Conservation (phyloP, 75 land plant genomes). For the Selaginella tamariscina region DNA sequence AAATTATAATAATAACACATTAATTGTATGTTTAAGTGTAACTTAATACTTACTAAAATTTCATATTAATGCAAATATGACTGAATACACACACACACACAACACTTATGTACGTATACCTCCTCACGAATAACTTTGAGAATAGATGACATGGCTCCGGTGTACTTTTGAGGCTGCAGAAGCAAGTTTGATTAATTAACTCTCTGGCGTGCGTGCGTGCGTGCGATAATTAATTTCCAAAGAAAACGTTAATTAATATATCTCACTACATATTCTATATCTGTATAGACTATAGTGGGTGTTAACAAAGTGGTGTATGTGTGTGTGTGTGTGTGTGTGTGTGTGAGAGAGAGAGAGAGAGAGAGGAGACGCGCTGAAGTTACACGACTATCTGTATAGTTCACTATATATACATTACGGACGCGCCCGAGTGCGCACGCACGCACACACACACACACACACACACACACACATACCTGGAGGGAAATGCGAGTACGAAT, state of each 20-base stretch:
- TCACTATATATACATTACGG: background rate
- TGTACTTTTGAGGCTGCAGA: background rate
- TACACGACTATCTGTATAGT: background rate
- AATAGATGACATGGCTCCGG: background rate
- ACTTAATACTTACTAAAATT: background rate
- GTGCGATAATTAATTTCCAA: too few species aligned
- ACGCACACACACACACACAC: background rate
- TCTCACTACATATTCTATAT: too few species aligned
- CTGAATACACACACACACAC: background rate
- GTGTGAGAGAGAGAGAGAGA: conserved; percentile 1
- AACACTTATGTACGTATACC: background rate
- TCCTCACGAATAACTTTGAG: background rate
- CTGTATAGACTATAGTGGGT: too few species aligned
- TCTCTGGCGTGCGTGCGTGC: too few species aligned
- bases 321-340: background rate
- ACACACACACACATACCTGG: conserved; percentile 16
- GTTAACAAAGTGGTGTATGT: too few species aligned
- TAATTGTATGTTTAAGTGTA: background rate
- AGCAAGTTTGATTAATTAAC: background rate
- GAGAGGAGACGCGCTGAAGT: background rate
- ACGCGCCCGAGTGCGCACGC: background rate
- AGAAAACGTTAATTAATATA: too few species aligned
- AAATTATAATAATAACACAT: conserved; percentile 11
- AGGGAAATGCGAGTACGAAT: conserved; percentile 27
- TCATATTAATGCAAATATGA: background rate